These are phyloP conservation scores for Neonectria ditissima DNA, from an alignment of 2,329 filamentous ascomycete species.

Conservation along the genomic window DNA sequence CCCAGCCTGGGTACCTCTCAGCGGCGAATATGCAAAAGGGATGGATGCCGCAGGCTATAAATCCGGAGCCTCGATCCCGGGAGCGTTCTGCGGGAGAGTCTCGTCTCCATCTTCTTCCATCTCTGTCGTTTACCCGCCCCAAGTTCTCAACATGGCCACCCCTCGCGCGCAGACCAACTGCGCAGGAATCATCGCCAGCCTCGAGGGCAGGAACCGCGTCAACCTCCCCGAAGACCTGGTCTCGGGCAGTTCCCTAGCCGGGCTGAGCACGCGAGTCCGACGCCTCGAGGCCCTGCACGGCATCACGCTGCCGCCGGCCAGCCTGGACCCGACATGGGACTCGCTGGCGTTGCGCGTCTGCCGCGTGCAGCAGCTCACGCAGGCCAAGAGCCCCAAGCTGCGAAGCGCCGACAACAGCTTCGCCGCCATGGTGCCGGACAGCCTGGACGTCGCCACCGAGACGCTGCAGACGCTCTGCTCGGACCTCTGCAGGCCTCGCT, in stretches of 20 bases:
- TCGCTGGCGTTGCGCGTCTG: slow-evolving; percentile 14
- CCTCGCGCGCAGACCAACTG: background rate
- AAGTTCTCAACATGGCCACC: background rate
- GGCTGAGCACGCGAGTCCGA: slow-evolving; percentile 6
- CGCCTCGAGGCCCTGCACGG: background rate
- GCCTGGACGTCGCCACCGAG: background rate
- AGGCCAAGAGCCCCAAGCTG: background rate
- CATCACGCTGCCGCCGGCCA: background rate
- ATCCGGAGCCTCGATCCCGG: background rate
- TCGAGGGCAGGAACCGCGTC: background rate
- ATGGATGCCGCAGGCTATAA: background rate
- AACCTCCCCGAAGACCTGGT: background rate
- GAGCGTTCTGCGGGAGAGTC: background rate
- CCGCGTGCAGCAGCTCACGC: background rate
- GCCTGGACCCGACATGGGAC: slow-evolving; percentile 6
- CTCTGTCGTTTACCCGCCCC: background rate
- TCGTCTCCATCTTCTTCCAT: background rate
- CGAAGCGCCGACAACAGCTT: background rate
- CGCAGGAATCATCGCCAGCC: background rate
- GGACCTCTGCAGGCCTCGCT: background rate
- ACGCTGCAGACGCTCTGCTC: slow-evolving; percentile 8
- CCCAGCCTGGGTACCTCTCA: background rate
- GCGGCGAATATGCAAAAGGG: background rate
- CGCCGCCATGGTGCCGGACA: background rate
- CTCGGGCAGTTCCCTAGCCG: background rate